Conservation (phyloP, 1,284 basidiomycete genomes). For the Psilocybe mexicana region DNA sequence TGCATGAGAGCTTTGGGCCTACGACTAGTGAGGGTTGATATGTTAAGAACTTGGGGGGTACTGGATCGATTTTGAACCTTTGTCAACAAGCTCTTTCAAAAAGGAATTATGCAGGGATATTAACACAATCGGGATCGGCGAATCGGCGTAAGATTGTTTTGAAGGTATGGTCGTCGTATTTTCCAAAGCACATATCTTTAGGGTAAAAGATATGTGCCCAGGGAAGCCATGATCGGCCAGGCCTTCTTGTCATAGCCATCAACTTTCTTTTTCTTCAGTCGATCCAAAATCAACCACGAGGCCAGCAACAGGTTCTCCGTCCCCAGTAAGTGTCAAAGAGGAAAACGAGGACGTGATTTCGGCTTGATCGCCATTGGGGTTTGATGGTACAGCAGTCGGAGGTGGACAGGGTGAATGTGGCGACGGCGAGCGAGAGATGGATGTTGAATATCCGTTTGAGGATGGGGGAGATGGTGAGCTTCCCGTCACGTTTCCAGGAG, state of each 20-base stretch:
- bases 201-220: background rate
- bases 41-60: constrained; percentile 3
- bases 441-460: constrained; percentile 44
- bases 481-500: constrained; percentile 26
- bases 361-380: constrained; percentile 12
- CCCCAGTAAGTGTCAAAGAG: constrained; percentile 17
- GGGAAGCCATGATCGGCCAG: background rate
- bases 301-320: constrained; percentile 1
- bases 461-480: constrained; percentile 41
- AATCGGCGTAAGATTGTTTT: background rate
- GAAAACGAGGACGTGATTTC: constrained; percentile 20
- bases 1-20: constrained; percentile 3
- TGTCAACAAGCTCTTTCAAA: constrained; percentile 5
- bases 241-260: background rate
- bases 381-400: constrained; percentile 25
- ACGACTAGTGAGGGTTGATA: constrained; percentile 13
- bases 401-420: constrained; percentile 36
- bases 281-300: constrained; percentile 11
- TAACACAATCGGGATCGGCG: background rate
- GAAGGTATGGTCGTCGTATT: background rate
- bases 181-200: background rate
- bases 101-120: background rate
- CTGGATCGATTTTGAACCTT: constrained; percentile 9
- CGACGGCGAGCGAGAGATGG: constrained; percentile 45
- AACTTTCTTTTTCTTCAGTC: constrained; percentile 12